Evolutionary conservation across 495 filamentous ascomycete genomes (phyloP).

Genomic region (Tuber borchii): DNA sequence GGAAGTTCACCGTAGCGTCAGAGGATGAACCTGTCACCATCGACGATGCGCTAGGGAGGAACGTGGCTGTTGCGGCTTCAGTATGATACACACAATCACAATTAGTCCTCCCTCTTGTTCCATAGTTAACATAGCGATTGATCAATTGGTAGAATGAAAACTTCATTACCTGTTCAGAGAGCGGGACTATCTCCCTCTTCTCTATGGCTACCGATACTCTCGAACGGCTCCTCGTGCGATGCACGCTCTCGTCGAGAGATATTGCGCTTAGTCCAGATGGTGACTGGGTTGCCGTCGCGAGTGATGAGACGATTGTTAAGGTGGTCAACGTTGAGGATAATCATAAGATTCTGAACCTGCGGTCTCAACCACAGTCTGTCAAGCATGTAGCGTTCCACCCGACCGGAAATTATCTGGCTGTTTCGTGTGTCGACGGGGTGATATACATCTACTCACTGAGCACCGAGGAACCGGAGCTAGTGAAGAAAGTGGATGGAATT

Average conservation of each 20-base stretch:
- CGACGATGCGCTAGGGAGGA: conserved; percentile 77
- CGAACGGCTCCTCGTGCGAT: conserved; percentile 72
- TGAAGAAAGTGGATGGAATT: conserved; percentile 76
- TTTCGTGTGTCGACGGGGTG: conserved; percentile 79
- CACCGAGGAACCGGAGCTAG: conserved; percentile 69
- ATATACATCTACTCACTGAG: conserved; percentile 83
- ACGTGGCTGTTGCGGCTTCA: conserved; percentile 65
- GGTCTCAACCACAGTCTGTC: conserved; percentile 71
- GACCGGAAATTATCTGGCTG: conserved; percentile 64
- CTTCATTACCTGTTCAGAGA: conserved; percentile 82
- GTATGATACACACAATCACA: conserved; percentile 43
- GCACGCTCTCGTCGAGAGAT: conserved; percentile 75
- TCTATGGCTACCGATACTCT: conserved; percentile 67
- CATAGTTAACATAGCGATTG: conserved; percentile 7
- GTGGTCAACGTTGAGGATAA: conserved; percentile 76
- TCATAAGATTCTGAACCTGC: conserved; percentile 63
- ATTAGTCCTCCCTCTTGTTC: background rate
- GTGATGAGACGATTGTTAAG: conserved; percentile 88
- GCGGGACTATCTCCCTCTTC: conserved; percentile 87
- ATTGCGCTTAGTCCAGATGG: conserved; percentile 75
- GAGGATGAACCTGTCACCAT: conserved; percentile 87
- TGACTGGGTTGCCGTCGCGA: conserved; percentile 88
- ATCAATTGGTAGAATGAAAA: conserved; percentile 57
- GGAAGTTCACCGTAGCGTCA: conserved; percentile 80
- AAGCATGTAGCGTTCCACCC: conserved; percentile 89